Percentiles rank a stretch among this genome's conserved stretches.
Conservation (phyloP, 2,329 filamentous ascomycete species). For the Diaporthe aspalathi region DNA sequence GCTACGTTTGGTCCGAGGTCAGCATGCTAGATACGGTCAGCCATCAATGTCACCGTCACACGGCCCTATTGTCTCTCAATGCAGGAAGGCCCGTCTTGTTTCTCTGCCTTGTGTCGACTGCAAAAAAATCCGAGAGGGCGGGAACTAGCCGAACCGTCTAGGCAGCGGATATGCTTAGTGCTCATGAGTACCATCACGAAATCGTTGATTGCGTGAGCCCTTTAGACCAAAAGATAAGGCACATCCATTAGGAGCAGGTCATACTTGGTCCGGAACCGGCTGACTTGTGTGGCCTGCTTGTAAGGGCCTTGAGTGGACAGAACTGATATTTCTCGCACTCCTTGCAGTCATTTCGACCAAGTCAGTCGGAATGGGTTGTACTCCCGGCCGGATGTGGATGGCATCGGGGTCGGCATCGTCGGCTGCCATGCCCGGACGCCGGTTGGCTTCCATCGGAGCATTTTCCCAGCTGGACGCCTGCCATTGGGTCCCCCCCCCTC, state of each 20-base stretch:
- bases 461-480: neutral
- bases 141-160: neutral
- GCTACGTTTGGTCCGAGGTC: conserved; percentile 18
- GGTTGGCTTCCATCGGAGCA: neutral
- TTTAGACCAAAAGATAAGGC: neutral
- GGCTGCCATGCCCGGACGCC: neutral
- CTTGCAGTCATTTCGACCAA: neutral
- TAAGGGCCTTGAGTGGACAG: too few species aligned
- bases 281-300: neutral
- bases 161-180: neutral
- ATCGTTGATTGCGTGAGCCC: neutral
- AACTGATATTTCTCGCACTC: neutral
- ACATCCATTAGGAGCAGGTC: neutral
- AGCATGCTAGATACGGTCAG: neutral
- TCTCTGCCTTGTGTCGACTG: neutral
- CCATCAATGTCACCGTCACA: conserved; percentile 19
- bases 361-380: neutral
- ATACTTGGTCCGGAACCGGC: neutral
- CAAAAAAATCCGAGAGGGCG: neutral
- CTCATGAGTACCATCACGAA: too few species aligned
- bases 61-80: neutral
- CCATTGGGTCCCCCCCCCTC: neutral
- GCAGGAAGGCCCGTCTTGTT: neutral
- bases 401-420: neutral
- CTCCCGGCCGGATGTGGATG: neutral